These are phyloP conservation scores for Tuber microsphaerosporum DNA, from an alignment of 495 filamentous ascomycete species.

Conservation along the genomic window DNA sequence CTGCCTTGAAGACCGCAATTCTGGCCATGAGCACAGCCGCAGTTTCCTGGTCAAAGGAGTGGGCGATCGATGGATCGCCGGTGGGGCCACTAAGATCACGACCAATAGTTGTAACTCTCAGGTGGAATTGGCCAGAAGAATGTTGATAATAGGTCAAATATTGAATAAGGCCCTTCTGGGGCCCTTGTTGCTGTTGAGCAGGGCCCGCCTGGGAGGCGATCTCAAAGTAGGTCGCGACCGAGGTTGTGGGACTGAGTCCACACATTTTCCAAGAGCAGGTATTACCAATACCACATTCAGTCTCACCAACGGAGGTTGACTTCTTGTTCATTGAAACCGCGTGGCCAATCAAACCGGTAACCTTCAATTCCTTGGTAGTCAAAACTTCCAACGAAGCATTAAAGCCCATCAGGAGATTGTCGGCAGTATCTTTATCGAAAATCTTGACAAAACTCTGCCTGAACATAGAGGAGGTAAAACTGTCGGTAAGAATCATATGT, in stretches of 20 bases:
- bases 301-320: conserved; percentile 92
- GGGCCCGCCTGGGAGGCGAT: conserved; percentile 91
- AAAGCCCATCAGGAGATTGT: conserved; percentile 96
- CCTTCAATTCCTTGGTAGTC: conserved; percentile 96
- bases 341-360: conserved; percentile 95
- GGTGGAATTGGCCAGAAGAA: conserved; percentile 89
- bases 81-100: conserved; percentile 87
- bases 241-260: conserved; percentile 85
- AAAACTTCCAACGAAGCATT: conserved; percentile 95
- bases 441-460: conserved; percentile 97
- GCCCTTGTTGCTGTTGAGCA: conserved; percentile 72
- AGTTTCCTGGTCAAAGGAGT: conserved; percentile 97
- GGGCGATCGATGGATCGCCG: conserved; percentile 93
- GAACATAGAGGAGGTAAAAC: conserved; percentile 99
- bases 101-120: conserved; percentile 88
- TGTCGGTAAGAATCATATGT: conserved; percentile 97
- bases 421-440: conserved; percentile 92
- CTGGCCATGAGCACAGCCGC: conserved; percentile 96
- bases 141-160: conserved; percentile 99
- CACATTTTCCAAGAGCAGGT: conserved; percentile 99
- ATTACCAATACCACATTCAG: conserved; percentile 96
- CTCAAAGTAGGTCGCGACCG: conserved; percentile 96
- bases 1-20: conserved; percentile 97
- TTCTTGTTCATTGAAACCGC: conserved; percentile 97
- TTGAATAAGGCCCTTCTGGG: conserved; percentile 93